Conservation (phyloP, 2,329 filamentous ascomycete species). For the Colletotrichum sp. region DNA sequence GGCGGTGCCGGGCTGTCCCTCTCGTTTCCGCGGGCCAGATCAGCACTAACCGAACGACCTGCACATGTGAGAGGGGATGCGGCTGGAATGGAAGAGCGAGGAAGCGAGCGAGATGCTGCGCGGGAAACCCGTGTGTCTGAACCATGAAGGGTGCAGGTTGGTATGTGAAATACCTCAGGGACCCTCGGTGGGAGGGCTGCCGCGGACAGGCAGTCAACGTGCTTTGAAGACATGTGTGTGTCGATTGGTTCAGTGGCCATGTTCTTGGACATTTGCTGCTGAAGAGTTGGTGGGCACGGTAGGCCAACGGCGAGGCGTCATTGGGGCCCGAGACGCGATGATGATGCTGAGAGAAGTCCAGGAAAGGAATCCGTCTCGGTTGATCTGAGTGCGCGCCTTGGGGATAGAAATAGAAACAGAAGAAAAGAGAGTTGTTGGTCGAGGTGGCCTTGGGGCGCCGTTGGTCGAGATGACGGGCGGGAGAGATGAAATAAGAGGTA, state of each 20-base stretch:
- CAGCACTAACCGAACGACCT: conserved; percentile 12
- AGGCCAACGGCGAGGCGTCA: not conserved
- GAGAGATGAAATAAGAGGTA: not conserved
- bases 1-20: conserved; percentile 12
- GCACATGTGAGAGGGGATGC: conserved; percentile 1
- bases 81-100: conserved; percentile 5
- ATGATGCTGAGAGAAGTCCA: not conserved
- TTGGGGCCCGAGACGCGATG: not conserved
- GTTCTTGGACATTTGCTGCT: not conserved
- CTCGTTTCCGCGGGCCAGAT: conserved; percentile 23
- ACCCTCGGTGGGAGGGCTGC: not conserved
- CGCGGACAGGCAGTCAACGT: not conserved
- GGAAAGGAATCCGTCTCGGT: not conserved
- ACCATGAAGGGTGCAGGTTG: not conserved
- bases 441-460: not conserved
- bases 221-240: not conserved
- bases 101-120: not conserved
- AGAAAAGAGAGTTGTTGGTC: not conserved
- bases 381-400: not conserved
- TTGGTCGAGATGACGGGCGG: not conserved
- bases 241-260: not conserved
- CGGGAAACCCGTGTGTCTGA: not conserved
- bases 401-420: not conserved
- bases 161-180: not conserved
- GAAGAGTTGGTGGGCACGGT: not conserved